These are phyloP conservation scores for Pyrenula aspistea DNA, from an alignment of 495 filamentous ascomycete species.

Conservation along the genomic window DNA sequence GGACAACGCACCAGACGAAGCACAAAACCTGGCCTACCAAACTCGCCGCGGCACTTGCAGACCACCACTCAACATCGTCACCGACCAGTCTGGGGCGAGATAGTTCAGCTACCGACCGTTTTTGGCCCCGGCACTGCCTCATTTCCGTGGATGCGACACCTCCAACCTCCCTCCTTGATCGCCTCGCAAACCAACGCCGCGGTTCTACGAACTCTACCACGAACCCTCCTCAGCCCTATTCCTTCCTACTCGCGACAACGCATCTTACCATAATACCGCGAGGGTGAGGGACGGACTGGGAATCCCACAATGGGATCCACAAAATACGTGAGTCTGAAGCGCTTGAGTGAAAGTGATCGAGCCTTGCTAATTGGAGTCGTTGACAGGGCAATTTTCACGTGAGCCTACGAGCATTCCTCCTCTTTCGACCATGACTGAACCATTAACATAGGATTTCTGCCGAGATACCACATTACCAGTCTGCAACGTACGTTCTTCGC, in stretches of 20 bases:
- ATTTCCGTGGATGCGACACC: neutral
- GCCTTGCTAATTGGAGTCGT: neutral
- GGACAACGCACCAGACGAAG: neutral
- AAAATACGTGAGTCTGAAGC: constrained; percentile 43
- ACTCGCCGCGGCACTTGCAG: neutral
- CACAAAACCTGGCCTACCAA: neutral
- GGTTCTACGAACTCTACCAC: neutral
- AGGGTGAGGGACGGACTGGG: neutral
- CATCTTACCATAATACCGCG: neutral
- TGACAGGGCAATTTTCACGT: constrained; percentile 67
- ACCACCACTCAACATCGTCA: neutral
- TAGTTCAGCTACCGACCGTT: neutral
- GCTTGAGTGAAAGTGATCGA: neutral
- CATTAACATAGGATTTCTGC: constrained; percentile 68
- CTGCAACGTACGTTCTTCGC: constrained; percentile 70
- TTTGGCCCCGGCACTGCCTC: neutral
- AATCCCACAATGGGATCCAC: constrained; percentile 40
- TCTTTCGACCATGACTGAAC: constrained; percentile 12
- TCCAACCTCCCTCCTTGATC: neutral
- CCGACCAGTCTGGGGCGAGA: neutral
- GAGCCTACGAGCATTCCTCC: constrained; percentile 26
- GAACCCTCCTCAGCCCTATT: neutral
- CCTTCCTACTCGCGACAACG: neutral
- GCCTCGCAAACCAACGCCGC: neutral
- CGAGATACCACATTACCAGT: constrained; percentile 89